Evolutionary conservation across 306 rosid species (phyloP), one percentile per base, ranked within the genome.

Genomic region (Biancaea sappan): DNA sequence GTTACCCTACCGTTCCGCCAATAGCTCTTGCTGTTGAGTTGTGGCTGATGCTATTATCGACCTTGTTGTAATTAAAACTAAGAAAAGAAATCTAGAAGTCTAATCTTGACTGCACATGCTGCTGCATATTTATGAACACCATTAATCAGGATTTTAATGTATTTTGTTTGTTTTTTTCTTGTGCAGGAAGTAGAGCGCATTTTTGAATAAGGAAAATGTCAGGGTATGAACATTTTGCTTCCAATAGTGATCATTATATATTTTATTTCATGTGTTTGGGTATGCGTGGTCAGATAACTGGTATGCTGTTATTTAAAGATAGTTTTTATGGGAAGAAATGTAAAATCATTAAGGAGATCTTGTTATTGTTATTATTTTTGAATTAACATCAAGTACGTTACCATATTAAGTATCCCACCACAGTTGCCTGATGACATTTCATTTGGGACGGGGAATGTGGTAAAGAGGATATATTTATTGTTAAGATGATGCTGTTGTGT

Each of bases 101-200:
- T 38, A 21, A 3, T 63, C 6, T 11, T 63, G 32, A 37, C 1
- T 21, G 32, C 32, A 11, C 11, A 4, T 52, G 26, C 57, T 59
- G 34, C 43, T 32, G 11, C 43, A 59, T 35, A 8, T 8, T 43
- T 53, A 31, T 4, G 56, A 12, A 46, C 44, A 22, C 28, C 8
- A 12, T 28, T 13, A 5, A 3, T 14, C 0, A 1, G 5, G 43
- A 26, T 62, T 65, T 65, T 80, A 54, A 29, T 40, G 11, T 11
- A 15, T 12, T 69, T 35, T 51, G 64, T 25, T 48, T 79, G 0
- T 69, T 31, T 38, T 38, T 64, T 54, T 34, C 64, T 53, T 76
- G 4, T 81, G 81, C 85, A 81, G 85, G 71, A 81, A 76, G 31
- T 18, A 72, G 50, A 66, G 60, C 44, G 21, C 26, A 61, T 18